Evolutionary conservation across 257 asterid genomes (phyloP).

Genomic region (Echites panduratus): DNA sequence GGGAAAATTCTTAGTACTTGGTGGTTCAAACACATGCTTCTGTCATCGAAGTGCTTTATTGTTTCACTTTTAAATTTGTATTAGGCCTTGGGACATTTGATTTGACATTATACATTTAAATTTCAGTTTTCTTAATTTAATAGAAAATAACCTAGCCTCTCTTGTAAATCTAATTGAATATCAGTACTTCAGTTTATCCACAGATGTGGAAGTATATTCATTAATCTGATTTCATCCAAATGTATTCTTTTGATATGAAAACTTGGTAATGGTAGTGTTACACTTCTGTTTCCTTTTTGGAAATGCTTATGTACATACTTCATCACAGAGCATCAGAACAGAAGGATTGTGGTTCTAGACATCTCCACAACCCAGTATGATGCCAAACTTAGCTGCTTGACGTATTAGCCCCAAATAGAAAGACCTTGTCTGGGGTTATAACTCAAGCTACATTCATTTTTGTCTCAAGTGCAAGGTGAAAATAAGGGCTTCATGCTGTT

Average conservation of each 20-base stretch:
- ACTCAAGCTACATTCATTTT: slow-evolving; percentile 47
- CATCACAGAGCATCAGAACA: slow-evolving; percentile 15
- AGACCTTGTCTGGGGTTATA: slow-evolving; percentile 24
- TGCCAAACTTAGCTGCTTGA: slow-evolving; percentile 26
- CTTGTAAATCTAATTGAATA: not conserved
- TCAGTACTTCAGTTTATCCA: not conserved
- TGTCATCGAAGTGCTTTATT: not conserved
- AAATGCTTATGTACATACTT: not conserved
- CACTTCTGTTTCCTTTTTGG: not conserved
- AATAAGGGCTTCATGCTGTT: slow-evolving; percentile 3
- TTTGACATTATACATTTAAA: not conserved
- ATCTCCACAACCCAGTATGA: slow-evolving; percentile 15
- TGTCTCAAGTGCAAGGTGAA: slow-evolving; percentile 1
- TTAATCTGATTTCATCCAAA: not conserved
- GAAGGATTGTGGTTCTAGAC: slow-evolving; percentile 12
- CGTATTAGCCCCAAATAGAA: slow-evolving; percentile 24
- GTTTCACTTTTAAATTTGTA: not conserved
- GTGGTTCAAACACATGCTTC: not conserved
- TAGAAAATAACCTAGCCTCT: not conserved
- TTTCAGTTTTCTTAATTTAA: not conserved
- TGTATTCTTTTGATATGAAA: not conserved
- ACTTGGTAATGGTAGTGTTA: not conserved
- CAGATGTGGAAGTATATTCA: not conserved
- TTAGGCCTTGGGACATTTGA: not conserved
- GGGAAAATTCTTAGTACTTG: not conserved